A percentile compares a stretch with the other conserved stretches of the same genome.
These are phyloP conservation scores for Trichoderma hamatum DNA, from an alignment of 2,329 filamentous ascomycete species.

Conservation along the genomic window DNA sequence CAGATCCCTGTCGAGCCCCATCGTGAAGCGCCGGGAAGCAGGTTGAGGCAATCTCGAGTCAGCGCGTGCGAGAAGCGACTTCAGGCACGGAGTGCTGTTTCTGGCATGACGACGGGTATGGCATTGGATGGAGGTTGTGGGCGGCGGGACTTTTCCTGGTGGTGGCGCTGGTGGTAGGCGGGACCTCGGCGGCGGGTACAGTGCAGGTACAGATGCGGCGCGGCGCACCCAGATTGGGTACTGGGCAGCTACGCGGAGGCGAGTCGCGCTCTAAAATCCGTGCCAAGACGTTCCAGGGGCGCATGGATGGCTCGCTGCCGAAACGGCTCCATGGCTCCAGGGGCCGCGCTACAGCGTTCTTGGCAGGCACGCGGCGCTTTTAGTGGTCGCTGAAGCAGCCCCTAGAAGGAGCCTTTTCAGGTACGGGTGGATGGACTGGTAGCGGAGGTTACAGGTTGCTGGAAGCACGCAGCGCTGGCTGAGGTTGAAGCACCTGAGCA, in stretches of 20 bases:
- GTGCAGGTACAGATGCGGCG: background rate
- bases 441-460: slow-evolving; percentile 12
- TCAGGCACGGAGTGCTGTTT: background rate
- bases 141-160: background rate
- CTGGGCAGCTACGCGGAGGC: background rate
- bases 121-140: background rate
- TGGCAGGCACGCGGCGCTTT: slow-evolving; percentile 24
- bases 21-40: slow-evolving; percentile 20
- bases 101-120: background rate
- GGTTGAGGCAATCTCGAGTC: slow-evolving; percentile 18
- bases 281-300: slow-evolving; percentile 23
- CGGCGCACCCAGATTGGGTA: background rate
- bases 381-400: slow-evolving; percentile 18
- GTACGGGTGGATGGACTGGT: background rate
- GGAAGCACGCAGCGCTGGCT: too few relatives aligned
- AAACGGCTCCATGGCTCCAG: slow-evolving; percentile 18
- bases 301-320: slow-evolving; percentile 22
- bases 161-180: background rate
- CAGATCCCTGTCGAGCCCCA: slow-evolving; percentile 2
- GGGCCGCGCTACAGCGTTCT: slow-evolving; percentile 25
- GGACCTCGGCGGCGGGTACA: background rate
- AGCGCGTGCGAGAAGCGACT: background rate
- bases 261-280: background rate
- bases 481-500: background rate
- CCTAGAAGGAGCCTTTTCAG: background rate